Conservation (phyloP, 2,329 filamentous ascomycete species). For the Colletotrichum salicis region DNA sequence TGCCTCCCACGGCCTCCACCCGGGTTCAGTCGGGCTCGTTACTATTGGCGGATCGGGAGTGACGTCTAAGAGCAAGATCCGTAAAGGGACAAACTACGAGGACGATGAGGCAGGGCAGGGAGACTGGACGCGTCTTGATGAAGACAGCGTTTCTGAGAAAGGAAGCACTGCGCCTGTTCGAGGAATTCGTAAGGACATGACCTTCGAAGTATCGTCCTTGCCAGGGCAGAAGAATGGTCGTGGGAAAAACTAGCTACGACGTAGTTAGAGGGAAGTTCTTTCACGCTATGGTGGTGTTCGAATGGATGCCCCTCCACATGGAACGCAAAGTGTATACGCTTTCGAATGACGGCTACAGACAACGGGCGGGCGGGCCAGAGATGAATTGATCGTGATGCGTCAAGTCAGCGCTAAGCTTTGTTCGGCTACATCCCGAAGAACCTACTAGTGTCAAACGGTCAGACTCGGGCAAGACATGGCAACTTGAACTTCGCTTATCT, state of each 20-base stretch:
- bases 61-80: conserved; percentile 19
- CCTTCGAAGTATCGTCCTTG: conserved; percentile 16
- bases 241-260: neutral
- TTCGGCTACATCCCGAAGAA: neutral
- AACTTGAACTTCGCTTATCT: no score
- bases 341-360: neutral
- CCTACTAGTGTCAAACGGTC: neutral
- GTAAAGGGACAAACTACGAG: conserved; percentile 27
- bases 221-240: neutral
- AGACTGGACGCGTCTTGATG: conserved; percentile 35
- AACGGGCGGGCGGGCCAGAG: neutral
- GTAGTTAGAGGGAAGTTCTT: neutral
- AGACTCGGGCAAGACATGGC: no score
- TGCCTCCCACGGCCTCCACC: conserved; percentile 1
- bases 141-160: conserved; percentile 33
- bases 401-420: neutral
- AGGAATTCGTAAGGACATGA: conserved; percentile 31
- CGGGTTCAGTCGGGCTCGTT: conserved; percentile 22
- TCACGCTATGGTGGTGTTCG: no score
- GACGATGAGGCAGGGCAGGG: conserved; percentile 24
- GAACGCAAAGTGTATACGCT: no score
- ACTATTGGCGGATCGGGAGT: conserved; percentile 34
- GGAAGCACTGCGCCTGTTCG: conserved; percentile 34
- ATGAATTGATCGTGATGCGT: neutral
- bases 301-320: no score